Evolutionary conservation across 805 yeast genomes (phyloP), one percentile per base, ranked within the genome.

Genomic region (Yamadazyma sp.): DNA sequence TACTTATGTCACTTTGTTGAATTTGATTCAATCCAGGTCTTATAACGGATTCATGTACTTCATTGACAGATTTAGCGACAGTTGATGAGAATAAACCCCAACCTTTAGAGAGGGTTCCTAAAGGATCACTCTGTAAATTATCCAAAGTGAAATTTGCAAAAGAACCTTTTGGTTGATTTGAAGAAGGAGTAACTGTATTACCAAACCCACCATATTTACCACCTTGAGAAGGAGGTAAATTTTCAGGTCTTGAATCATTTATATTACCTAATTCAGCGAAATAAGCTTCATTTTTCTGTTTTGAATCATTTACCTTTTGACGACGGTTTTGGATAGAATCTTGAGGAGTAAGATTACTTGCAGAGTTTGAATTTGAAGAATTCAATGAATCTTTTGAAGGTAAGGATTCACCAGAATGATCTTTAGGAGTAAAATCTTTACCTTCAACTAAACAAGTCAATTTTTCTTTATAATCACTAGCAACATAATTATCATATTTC

Each of bases 121-220:
- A 48, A 5, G 98, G 98, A 56, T 93, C 98, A 25, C 58, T 62
- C 57, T 83, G 94, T 33, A 85, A 65, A 36, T 78, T 78, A 43
- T 83, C 86, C 7, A 84, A 49, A 6, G 83, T 77, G 49, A 86
- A 71, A 1, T 73, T 71, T 7, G 82, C 54, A 23, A 76, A 59
- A 7, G 80, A 63, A 1, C 77, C 75, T 53, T 50, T 15, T 13
- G 26, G 29, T 10, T 47, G 44, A 25, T 41, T 30, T 27, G 31
- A 34, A 8, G 46, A 47, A 19, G 82, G 77, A 17, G 66, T 70
- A 4, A 89, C 86, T 0, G 87, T 75, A 48, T 80, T 85, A 23
- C 98, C 98, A 63, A 91, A 89, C 1, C 98, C 98, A 43, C 78
- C 80, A 56, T 80, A 89, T 55, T 80, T 84, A 33, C 97, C 98